Evolutionary conservation across 2,329 filamentous ascomycete species (phyloP).

Genomic region (Alternaria arborescens): DNA sequence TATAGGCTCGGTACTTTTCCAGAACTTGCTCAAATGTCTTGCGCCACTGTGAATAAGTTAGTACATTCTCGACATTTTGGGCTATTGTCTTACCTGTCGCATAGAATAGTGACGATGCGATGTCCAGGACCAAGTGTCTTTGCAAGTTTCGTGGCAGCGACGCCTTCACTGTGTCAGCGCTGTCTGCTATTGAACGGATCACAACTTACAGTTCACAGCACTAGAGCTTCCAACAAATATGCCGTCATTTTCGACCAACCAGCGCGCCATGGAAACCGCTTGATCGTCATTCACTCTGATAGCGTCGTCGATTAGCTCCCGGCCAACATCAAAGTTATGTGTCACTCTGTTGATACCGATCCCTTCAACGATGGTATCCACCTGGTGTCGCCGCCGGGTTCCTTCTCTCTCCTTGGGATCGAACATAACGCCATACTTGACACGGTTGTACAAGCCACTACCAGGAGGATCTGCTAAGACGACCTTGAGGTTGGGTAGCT

Average conservation of each 20-base stretch:
- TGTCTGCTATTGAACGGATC: constrained; percentile 2
- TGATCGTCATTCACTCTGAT: constrained; percentile 88
- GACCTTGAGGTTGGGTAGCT: constrained; percentile 69
- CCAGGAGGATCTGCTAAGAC: constrained; percentile 94
- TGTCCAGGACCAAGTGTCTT: constrained; percentile 68
- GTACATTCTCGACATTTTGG: not conserved
- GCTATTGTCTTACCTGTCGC: constrained; percentile 62
- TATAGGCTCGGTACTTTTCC: constrained; percentile 74
- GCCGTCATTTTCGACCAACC: constrained; percentile 94
- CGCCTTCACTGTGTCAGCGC: constrained; percentile 50
- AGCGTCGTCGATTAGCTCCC: constrained; percentile 88
- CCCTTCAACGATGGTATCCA: constrained; percentile 95
- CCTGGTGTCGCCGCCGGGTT: constrained; percentile 85
- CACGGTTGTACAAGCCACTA: constrained; percentile 89
- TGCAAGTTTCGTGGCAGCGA: constrained; percentile 76
- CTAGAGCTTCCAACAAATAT: constrained; percentile 94
- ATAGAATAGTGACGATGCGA: constrained; percentile 81
- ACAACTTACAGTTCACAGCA: constrained; percentile 83
- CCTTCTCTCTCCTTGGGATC: constrained; percentile 87
- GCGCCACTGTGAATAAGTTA: constrained; percentile 61
- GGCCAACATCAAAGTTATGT: constrained; percentile 86
- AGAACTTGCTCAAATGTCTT: constrained; percentile 84
- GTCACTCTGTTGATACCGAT: constrained; percentile 97
- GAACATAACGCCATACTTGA: constrained; percentile 97
- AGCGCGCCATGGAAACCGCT: constrained; percentile 91